phyloP scores from a whole-genome alignment of 2,329 filamentous ascomycete genomes.

The Fusarium sp. region DNA sequence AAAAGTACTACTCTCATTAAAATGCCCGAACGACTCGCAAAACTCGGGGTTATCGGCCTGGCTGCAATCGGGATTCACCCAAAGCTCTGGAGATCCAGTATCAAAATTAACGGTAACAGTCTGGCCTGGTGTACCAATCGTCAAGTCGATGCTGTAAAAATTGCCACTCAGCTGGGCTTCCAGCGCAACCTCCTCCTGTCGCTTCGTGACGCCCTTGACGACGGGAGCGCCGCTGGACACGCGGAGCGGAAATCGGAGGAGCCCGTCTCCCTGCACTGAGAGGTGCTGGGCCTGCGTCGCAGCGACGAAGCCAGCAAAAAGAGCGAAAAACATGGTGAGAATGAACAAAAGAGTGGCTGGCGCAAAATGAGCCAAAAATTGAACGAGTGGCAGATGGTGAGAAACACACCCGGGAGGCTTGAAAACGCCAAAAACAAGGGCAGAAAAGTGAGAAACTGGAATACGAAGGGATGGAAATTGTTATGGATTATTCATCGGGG shows the following conservation, averaged over 20 bases:
- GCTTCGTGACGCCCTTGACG: constrained; percentile 43
- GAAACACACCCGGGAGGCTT: background rate
- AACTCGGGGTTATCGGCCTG: constrained; percentile 45
- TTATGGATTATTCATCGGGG: background rate
- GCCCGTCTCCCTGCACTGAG: background rate
- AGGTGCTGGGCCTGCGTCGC: background rate
- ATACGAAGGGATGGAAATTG: background rate
- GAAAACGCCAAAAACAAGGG: background rate
- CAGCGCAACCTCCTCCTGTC: constrained; percentile 46
- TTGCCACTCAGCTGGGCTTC: constrained; percentile 46
- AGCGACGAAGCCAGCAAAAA: background rate
- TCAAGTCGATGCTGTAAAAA: constrained; percentile 54
- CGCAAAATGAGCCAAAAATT: background rate
- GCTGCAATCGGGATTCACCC: constrained; percentile 56
- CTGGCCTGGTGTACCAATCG: constrained; percentile 54
- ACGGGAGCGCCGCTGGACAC: constrained; percentile 38
- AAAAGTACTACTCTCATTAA: constrained; percentile 47
- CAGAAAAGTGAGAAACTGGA: background rate
- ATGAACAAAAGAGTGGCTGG: background rate
- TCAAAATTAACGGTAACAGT: constrained; percentile 55
- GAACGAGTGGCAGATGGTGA: background rate
- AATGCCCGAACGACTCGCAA: constrained; percentile 48
- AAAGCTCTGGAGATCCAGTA: constrained; percentile 56
- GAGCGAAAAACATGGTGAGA: background rate
- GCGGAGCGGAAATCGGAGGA: background rate